Conservation (phyloP, 139 green algal species). For the Picocystis salinarum region DNA sequence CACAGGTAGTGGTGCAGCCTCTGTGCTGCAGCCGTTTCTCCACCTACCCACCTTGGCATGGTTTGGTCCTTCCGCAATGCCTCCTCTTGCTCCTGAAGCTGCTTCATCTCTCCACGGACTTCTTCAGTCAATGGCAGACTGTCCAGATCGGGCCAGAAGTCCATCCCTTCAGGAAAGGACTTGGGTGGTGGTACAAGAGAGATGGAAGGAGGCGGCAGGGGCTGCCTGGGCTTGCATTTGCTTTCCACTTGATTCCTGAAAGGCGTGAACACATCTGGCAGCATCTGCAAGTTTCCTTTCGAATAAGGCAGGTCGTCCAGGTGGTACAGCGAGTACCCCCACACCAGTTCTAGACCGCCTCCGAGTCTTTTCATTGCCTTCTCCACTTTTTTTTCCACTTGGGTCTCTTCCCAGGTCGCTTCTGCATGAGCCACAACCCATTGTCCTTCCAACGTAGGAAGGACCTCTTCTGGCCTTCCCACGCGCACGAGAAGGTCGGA, state of each 20-base stretch:
- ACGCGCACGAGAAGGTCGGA: conserved; percentile 57
- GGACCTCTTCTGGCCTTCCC: conserved; percentile 51
- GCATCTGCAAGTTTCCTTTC: conserved; percentile 3
- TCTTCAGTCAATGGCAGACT: too few relatives aligned
- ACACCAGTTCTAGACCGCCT: conserved; percentile 28
- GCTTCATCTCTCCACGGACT: too few relatives aligned
- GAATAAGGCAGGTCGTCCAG: conserved; percentile 67
- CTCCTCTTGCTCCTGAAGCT: too few relatives aligned
- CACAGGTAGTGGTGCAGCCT: conserved; percentile 87
- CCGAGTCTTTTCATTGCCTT: conserved; percentile 3
- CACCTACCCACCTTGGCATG: conserved; percentile 21
- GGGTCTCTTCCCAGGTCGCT: conserved; percentile 51
- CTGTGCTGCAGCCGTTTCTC: conserved; percentile 64
- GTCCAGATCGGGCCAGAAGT: neutral
- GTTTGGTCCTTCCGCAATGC: too few relatives aligned
- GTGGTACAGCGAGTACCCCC: conserved; percentile 73
- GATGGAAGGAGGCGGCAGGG: too few relatives aligned
- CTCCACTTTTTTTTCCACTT: conserved; percentile 28
- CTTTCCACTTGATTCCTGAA: conserved; percentile 56
- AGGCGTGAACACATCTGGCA: conserved; percentile 75
- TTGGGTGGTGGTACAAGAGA: conserved; percentile 8
- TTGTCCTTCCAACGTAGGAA: conserved; percentile 20
- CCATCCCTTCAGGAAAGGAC: conserved; percentile 14
- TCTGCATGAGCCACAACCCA: conserved; percentile 49
- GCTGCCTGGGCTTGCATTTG: too few relatives aligned